These are phyloP conservation scores for Dictyostelium intermedium DNA, from an alignment of 78 protist genomes.

Conservation along the genomic window DNA sequence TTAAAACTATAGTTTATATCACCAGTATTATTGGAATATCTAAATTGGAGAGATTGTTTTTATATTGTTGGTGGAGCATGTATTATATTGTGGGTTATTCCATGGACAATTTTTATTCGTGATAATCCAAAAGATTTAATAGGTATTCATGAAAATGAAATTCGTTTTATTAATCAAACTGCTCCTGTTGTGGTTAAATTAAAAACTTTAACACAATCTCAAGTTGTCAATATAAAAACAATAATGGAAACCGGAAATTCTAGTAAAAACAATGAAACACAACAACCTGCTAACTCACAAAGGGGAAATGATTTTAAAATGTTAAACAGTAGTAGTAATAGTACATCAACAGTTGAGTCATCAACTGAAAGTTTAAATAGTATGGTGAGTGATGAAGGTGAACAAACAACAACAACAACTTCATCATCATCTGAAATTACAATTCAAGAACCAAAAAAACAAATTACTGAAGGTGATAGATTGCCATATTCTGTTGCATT, in stretches of 20 bases:
- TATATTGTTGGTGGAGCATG: constrained; percentile 17
- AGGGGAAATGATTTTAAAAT: not conserved
- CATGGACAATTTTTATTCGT: constrained; percentile 13
- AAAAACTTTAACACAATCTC: not conserved
- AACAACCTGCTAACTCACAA: no score
- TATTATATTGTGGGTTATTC: not conserved
- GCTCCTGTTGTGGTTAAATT: not conserved
- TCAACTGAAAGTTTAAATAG: not conserved
- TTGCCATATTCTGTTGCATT: not conserved
- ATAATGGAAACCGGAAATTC: not conserved
- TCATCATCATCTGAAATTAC: not conserved
- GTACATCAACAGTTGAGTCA: not conserved
- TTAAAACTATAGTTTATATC: not conserved
- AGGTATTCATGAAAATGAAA: constrained; percentile 59
- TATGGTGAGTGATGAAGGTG: not conserved
- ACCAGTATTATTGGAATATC: not conserved
- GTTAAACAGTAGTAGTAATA: not conserved
- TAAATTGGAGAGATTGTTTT: constrained; percentile 15
- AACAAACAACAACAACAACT: not conserved
- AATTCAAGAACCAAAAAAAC: not conserved
- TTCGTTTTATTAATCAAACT: not conserved
- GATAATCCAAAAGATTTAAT: constrained; percentile 36
- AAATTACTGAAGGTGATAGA: not conserved
- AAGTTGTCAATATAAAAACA: not conserved
- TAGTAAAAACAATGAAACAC: not conserved